phyloP scores from a whole-genome alignment of 371 early-diverging fungal species.

The Dinochytrium kinnereticum region DNA sequence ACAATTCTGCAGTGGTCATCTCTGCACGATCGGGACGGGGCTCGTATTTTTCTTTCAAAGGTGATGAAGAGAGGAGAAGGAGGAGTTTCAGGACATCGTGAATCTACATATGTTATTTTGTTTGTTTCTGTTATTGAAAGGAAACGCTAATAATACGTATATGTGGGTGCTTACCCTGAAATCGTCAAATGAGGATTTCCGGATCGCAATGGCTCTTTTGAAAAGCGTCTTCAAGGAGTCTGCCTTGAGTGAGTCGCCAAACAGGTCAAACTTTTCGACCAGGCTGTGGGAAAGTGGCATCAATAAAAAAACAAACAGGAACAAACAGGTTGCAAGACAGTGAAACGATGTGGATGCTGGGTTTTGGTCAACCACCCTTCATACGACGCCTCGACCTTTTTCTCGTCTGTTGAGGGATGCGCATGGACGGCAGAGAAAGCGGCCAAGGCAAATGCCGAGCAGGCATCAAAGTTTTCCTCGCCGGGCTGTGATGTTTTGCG shows the following conservation, averaged over 20 bases:
- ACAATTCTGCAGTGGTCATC: not conserved
- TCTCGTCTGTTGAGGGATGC: not conserved
- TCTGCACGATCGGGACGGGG: not conserved
- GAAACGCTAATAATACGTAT: not conserved
- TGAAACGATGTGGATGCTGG: no score
- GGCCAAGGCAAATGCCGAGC: not conserved
- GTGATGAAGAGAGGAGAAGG: not conserved
- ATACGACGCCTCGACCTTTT: not conserved
- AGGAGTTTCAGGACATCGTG: not conserved
- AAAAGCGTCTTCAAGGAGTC: not conserved
- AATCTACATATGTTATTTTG: no score
- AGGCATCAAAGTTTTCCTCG: not conserved
- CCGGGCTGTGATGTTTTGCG: no score
- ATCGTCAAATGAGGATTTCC: not conserved
- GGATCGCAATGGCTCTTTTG: not conserved
- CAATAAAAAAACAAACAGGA: not conserved
- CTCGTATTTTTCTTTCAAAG: not conserved
- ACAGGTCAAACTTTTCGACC: conserved; percentile 8
- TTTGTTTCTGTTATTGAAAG: not conserved
- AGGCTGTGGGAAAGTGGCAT: not conserved
- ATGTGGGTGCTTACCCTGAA: not conserved
- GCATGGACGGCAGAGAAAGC: not conserved
- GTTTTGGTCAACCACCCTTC: no score
- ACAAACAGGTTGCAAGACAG: no score
- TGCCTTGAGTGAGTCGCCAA: not conserved